A percentile compares a stretch with the other conserved stretches of the same genome.
Evolutionary conservation across 2,329 filamentous ascomycete species (phyloP).

Genomic region (Colletotrichum lini): DNA sequence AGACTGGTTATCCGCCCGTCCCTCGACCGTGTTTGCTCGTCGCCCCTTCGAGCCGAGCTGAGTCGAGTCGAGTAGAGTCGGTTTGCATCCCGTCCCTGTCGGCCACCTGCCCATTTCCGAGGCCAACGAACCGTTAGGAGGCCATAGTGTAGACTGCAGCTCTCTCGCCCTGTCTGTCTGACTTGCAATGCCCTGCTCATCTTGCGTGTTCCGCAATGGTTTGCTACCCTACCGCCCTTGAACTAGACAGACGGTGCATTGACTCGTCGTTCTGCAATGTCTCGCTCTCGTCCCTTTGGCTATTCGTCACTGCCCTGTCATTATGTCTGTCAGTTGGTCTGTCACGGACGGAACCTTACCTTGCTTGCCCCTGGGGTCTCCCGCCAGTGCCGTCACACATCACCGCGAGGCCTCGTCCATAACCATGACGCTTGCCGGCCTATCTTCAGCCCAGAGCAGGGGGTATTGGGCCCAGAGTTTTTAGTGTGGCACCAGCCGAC

Average conservation of each 20-base stretch:
- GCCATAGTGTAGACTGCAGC: background rate
- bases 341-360: conserved; percentile 17
- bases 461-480: conserved; percentile 30
- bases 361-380: conserved; percentile 5
- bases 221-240: conserved; percentile 2
- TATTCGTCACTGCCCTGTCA: conserved; percentile 24
- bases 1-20: background rate
- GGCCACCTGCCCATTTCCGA: conserved; percentile 6
- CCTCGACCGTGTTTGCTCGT: conserved; percentile 16
- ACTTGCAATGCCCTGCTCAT: conserved; percentile 14
- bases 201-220: background rate
- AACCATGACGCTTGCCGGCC: conserved; percentile 35
- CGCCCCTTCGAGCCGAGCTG: conserved; percentile 6
- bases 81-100: conserved; percentile 11
- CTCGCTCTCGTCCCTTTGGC: conserved; percentile 32
- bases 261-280: conserved; percentile 38
- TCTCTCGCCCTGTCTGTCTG: conserved; percentile 1
- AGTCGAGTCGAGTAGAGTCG: conserved; percentile 15
- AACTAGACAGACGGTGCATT: conserved; percentile 21
- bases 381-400: conserved; percentile 16
- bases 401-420: conserved; percentile 23
- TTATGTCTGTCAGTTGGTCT: conserved; percentile 17
- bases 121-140: background rate
- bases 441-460: conserved; percentile 43
- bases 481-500: conserved; percentile 40